phyloP scores from a whole-genome alignment of 495 filamentous ascomycete species.

The Trichoderma virens region DNA sequence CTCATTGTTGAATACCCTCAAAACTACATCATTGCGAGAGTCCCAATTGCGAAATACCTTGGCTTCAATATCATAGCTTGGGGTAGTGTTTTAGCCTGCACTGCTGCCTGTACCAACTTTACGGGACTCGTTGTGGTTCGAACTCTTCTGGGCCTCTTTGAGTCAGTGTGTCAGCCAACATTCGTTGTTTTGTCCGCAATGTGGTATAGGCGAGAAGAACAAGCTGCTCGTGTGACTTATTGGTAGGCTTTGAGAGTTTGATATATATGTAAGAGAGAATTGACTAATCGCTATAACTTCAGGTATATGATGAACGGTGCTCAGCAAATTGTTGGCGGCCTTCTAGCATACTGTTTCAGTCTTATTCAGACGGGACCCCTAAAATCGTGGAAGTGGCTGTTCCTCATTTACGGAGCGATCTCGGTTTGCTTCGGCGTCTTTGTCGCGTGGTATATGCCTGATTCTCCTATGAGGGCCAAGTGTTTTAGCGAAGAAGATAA shows the following conservation, averaged over 20 bases:
- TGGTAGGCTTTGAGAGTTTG: constrained; percentile 31
- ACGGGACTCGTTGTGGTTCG: constrained; percentile 47
- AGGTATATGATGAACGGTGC: constrained; percentile 61
- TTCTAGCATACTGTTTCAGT: constrained; percentile 50
- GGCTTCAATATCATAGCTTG: constrained; percentile 54
- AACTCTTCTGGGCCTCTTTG: constrained; percentile 59
- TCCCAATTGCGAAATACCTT: constrained; percentile 50
- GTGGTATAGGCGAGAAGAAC: constrained; percentile 66
- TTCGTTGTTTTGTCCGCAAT: constrained; percentile 58
- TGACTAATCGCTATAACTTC: neutral
- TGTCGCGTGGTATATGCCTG: constrained; percentile 53
- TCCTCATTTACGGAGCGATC: constrained; percentile 45
- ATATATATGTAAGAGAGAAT: neutral
- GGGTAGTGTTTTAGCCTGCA: constrained; percentile 48
- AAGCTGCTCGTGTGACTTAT: constrained; percentile 56
- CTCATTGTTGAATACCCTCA: constrained; percentile 47
- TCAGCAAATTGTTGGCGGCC: constrained; percentile 47
- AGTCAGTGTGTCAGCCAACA: constrained; percentile 56
- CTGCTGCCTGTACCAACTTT: constrained; percentile 53
- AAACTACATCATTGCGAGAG: constrained; percentile 43
- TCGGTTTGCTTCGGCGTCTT: constrained; percentile 49
- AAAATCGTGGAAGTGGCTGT: constrained; percentile 46
- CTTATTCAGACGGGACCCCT: constrained; percentile 38
- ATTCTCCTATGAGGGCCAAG: constrained; percentile 54
- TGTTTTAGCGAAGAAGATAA: constrained; percentile 51